A percentile compares a stretch with the other conserved stretches of the same genome.
phyloP scores from a whole-genome alignment of 2,329 filamentous ascomycete species.

The Verticillium isaacii region DNA sequence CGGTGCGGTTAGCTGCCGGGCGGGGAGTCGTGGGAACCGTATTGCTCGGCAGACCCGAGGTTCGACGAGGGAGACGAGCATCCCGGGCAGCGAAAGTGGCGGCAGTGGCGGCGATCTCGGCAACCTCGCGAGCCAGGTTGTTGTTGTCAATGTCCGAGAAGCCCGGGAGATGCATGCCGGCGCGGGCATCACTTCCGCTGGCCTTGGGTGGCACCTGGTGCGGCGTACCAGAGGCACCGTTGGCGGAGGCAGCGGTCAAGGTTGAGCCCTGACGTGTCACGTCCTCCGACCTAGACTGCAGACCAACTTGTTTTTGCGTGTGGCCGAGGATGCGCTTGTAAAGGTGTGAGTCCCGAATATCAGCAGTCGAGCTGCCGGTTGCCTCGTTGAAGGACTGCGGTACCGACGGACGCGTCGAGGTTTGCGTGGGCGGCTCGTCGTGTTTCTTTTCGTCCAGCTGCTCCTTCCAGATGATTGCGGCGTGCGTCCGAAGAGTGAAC shows the following conservation, averaged over 20 bases:
- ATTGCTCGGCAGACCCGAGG: conserved; percentile 24
- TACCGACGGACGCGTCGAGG: conserved; percentile 27
- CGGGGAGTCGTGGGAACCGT: conserved; percentile 34
- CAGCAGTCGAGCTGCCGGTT: conserved; percentile 40
- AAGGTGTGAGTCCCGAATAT: conserved; percentile 81
- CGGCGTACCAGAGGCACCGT: conserved; percentile 48
- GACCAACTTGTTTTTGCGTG: conserved; percentile 77
- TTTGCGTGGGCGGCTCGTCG: conserved; percentile 39
- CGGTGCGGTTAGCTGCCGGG: conserved; percentile 30
- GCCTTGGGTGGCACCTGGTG: conserved; percentile 73
- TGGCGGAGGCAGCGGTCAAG: conserved; percentile 27
- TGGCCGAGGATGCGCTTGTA: conserved; percentile 94
- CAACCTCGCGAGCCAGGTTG: conserved; percentile 76
- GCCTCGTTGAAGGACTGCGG: conserved; percentile 37
- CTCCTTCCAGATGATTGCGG: conserved; percentile 92
- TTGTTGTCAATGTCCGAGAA: conserved; percentile 80
- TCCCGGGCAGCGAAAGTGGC: conserved; percentile 83
- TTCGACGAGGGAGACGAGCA: conserved; percentile 41
- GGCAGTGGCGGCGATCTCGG: conserved; percentile 89
- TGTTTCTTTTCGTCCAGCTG: conserved; percentile 74
- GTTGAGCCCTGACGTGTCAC: conserved; percentile 33
- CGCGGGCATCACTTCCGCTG: conserved; percentile 32
- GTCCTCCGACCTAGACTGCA: conserved; percentile 50
- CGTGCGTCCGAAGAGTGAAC: conserved; percentile 94
- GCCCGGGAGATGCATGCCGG: conserved; percentile 54